phyloP scores from a whole-genome alignment of 257 asterid genomes.

The Prunella vulgaris region DNA sequence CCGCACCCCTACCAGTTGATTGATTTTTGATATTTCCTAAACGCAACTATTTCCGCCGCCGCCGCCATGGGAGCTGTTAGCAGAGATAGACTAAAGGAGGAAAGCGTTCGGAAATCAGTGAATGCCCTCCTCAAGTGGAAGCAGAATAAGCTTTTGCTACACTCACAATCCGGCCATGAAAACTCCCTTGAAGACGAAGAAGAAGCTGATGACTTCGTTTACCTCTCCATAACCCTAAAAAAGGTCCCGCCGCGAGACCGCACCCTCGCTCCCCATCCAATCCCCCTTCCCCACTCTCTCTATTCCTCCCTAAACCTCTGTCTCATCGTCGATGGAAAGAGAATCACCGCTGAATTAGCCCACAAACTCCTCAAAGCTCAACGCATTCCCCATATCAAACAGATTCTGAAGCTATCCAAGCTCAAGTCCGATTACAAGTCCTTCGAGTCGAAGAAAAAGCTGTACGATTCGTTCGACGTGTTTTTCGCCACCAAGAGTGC shows the following conservation, averaged over 20 bases:
- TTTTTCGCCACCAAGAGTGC: slow-evolving; percentile 48
- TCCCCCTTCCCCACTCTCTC: slow-evolving; percentile 50
- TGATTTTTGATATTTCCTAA: too few relatives aligned
- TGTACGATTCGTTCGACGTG: slow-evolving; percentile 51
- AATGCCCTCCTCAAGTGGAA: slow-evolving; percentile 79
- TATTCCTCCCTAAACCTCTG: slow-evolving; percentile 37
- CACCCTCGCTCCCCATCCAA: slow-evolving; percentile 39
- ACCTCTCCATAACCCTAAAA: slow-evolving; percentile 63
- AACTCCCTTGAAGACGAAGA: slow-evolving; percentile 18
- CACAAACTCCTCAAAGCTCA: slow-evolving; percentile 32
- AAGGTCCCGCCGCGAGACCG: slow-evolving; percentile 45
- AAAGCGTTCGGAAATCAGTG: slow-evolving; percentile 41
- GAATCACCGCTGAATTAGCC: slow-evolving; percentile 48
- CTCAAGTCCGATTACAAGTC: slow-evolving; percentile 61
- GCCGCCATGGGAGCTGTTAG: slow-evolving; percentile 31
- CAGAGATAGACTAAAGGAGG: slow-evolving; percentile 26
- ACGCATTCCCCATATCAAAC: slow-evolving; percentile 28
- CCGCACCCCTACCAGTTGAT: too few relatives aligned
- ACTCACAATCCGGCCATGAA: slow-evolving; percentile 14
- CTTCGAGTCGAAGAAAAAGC: slow-evolving; percentile 47
- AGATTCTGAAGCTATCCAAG: slow-evolving; percentile 59
- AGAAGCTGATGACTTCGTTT: slow-evolving; percentile 49
- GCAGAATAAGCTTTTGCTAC: slow-evolving; percentile 23
- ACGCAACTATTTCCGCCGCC: too few relatives aligned
- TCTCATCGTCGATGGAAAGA: slow-evolving; percentile 69